Base-by-base conservation (phyloP, 2,329 filamentous ascomycete genomes). In the Byssothecium circinans region DNA sequence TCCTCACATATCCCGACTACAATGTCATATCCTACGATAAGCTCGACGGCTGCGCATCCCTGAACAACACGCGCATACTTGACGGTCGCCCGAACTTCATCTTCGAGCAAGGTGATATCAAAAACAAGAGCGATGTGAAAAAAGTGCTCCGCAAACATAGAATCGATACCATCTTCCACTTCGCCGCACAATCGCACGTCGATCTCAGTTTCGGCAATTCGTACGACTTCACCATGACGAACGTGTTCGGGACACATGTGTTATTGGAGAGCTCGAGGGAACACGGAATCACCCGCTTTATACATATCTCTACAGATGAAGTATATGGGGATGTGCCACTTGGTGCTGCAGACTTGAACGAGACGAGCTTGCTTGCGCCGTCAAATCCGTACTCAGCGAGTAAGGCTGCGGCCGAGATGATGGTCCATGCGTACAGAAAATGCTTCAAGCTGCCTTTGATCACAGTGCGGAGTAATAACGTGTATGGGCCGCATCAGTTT, bases 11-110 rank as follows among this genome's bases (percentile, higher is more conserved):
- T 64, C 81, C 86, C 2, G 78, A 82, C 54, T 94, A 94, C 78
- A 88, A 88, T 63, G 82, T 92, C 53, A 78, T 92, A 41, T 91
- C 86, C 27, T 90, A 91, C 62, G 89, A 94, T 74, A 92, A 91
- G 72, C 78, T 92, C 49, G 88, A 92, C 68, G 90, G 91, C 73
- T 91, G 87, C 73, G 81, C 88, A 7, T 88, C 88, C 7, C 76
- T 90, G 58, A 89, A 91, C 75, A 94, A 92, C 71, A 89, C 87
- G 3, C 79, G 84, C 36, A 78, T 81, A 41, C 79, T 92, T 40
- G 81, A 87, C 60, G 78, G 80, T 53, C 80, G 79, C 58, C 76
- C 79, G 45, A 92, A 91, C 71, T 94, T 91, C 69, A 81, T 78
- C 23, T 92, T 92, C 68, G 87, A 89, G 69, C 84, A 88, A 65